Conservation (phyloP, 257 asterid genomes). For the Plectranthus barbatus region DNA sequence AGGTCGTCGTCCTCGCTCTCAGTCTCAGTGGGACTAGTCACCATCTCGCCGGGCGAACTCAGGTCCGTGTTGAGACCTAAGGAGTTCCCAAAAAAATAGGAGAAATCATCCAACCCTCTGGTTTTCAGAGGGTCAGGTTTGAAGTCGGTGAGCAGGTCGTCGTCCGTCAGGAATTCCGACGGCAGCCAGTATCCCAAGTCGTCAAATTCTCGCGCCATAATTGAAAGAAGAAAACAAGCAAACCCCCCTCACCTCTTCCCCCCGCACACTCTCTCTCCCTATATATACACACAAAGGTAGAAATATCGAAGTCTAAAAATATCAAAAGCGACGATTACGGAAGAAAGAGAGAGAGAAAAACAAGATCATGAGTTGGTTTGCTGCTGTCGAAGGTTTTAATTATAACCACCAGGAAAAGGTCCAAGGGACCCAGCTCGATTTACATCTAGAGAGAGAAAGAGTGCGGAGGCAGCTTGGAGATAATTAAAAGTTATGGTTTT, state of each 20-base stretch:
- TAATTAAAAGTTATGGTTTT: background rate
- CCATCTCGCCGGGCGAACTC: constrained; percentile 53
- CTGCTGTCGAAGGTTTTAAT: constrained; percentile 27
- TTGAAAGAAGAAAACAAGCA: background rate
- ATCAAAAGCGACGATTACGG: background rate
- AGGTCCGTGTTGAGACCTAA: constrained; percentile 34
- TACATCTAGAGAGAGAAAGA: background rate
- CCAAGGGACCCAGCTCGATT: constrained; percentile 15
- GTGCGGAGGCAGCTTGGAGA: background rate
- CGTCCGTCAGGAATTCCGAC: constrained; percentile 40
- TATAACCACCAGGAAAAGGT: constrained; percentile 18
- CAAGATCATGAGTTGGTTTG: constrained; percentile 19
- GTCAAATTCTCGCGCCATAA: constrained; percentile 29
- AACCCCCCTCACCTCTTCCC: background rate
- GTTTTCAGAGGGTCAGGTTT: background rate
- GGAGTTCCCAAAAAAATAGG: constrained; percentile 6
- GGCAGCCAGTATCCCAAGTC: constrained; percentile 38
- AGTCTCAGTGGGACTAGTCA: constrained; percentile 34
- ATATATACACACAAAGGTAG: background rate
- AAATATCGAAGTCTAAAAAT: background rate
- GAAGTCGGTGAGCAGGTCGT: constrained; percentile 29
- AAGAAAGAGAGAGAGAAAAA: background rate
- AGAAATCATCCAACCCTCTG: constrained; percentile 7
- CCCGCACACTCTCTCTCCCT: background rate
- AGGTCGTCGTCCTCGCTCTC: constrained; percentile 64